Conservation (phyloP, 176 grass and related monocot genomes). For the Miscanthus lutarioriparius region DNA sequence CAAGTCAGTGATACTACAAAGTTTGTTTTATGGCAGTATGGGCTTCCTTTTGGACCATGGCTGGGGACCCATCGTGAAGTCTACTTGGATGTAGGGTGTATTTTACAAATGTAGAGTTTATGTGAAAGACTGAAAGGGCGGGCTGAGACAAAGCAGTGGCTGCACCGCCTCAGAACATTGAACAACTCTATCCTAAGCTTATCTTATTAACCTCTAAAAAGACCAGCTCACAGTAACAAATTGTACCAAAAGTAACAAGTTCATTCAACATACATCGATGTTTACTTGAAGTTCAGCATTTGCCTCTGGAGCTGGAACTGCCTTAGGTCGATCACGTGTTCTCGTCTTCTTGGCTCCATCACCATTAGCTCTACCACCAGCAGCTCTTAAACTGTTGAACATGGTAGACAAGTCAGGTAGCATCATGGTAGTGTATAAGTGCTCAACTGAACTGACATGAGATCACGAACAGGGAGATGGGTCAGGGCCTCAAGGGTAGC, state of each 20-base stretch:
- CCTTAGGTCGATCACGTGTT: slow-evolving; percentile 69
- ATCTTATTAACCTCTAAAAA: slow-evolving; percentile 5
- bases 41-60: slow-evolving; percentile 2
- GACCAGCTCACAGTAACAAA: slow-evolving; percentile 30
- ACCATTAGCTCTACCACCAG: slow-evolving; percentile 57
- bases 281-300: slow-evolving; percentile 93
- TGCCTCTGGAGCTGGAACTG: slow-evolving; percentile 75
- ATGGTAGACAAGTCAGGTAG: slow-evolving; percentile 30
- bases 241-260: slow-evolving; percentile 21
- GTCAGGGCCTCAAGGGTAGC: slow-evolving; percentile 5
- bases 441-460: slow-evolving; percentile 27
- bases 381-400: slow-evolving; percentile 64
- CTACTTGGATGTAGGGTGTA: neutral
- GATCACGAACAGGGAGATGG: neutral
- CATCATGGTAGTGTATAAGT: neutral
- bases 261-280: slow-evolving; percentile 65
- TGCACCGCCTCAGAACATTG: neutral
- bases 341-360: slow-evolving; percentile 72
- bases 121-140: neutral
- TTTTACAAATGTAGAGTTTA: neutral
- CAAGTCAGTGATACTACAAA: slow-evolving; percentile 12
- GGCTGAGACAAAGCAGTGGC: slow-evolving; percentile 19
- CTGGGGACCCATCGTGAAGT: neutral
- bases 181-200: neutral
- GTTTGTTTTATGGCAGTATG: neutral